Evolutionary conservation across 352 stramenopile species (phyloP).

Genomic region (Globisporangium heterothallicum): DNA sequence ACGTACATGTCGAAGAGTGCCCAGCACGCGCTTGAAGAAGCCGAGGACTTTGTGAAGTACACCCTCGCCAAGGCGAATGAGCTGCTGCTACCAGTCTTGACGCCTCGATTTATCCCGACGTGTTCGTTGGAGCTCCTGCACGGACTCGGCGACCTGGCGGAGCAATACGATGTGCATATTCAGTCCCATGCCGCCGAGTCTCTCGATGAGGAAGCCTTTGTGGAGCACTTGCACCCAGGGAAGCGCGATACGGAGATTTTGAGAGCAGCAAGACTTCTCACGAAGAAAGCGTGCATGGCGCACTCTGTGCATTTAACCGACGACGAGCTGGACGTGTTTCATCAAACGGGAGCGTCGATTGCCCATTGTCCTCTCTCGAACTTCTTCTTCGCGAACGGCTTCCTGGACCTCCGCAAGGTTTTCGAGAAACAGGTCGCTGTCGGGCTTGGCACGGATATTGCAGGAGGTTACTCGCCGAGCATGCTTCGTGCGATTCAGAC

Average conservation of each 20-base stretch:
- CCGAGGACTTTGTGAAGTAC: slow-evolving; percentile 74
- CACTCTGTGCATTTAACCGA: slow-evolving; percentile 77
- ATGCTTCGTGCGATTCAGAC: slow-evolving; percentile 86
- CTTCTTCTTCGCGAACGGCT: slow-evolving; percentile 83
- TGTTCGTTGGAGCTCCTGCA: slow-evolving; percentile 77
- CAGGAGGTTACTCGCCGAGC: slow-evolving; percentile 85
- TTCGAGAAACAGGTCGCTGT: slow-evolving; percentile 30
- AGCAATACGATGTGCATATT: slow-evolving; percentile 61
- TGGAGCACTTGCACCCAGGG: slow-evolving; percentile 58
- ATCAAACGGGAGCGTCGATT: slow-evolving; percentile 49
- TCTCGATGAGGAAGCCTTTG: slow-evolving; percentile 79
- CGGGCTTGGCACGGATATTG: slow-evolving; percentile 88
- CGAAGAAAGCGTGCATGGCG: slow-evolving; percentile 70
- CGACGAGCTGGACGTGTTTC: slow-evolving; percentile 57
- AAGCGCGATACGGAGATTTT: slow-evolving; percentile 73
- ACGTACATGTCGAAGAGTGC: slow-evolving; percentile 68
- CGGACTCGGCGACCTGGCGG: slow-evolving; percentile 62
- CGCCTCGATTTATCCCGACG: slow-evolving; percentile 88
- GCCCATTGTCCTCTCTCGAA: slow-evolving; percentile 90
- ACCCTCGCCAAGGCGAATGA: slow-evolving; percentile 28
- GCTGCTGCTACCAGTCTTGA: slow-evolving; percentile 77
- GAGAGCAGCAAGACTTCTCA: slow-evolving; percentile 56
- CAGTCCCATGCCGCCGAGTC: slow-evolving; percentile 88
- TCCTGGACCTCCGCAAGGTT: slow-evolving; percentile 60
- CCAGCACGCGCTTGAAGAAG: slow-evolving; percentile 49